Conservation (phyloP, 2,329 filamentous ascomycete genomes). For the Talaromyces islandicus region DNA sequence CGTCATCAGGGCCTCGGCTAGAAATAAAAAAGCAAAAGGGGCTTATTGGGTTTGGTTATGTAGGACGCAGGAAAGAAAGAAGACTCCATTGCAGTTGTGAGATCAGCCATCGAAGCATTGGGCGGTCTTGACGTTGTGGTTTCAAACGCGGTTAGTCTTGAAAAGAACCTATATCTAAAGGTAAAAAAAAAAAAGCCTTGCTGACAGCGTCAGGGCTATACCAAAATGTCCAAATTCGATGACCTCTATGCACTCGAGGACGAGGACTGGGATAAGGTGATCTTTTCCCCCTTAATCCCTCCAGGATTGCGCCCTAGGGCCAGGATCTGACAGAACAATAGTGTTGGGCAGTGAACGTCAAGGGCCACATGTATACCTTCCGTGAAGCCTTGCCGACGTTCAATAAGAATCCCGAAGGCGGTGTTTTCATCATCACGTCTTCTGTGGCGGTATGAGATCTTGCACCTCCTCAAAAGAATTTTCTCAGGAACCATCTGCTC, state of each 20-base stretch:
- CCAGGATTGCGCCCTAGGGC: not conserved
- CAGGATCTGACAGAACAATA: conserved; percentile 16
- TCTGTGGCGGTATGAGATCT: conserved; percentile 50
- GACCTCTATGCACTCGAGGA: conserved; percentile 55
- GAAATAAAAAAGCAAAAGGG: not conserved
- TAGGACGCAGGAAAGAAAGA: conserved; percentile 56
- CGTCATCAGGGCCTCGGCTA: not conserved
- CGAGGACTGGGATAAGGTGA: conserved; percentile 58
- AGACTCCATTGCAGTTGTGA: conserved; percentile 56
- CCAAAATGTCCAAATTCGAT: conserved; percentile 51
- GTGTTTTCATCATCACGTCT: conserved; percentile 58
- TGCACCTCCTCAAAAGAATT: conserved; percentile 11
- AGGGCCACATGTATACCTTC: conserved; percentile 49
- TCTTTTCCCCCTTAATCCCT: conserved; percentile 14
- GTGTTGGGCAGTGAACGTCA: conserved; percentile 60
- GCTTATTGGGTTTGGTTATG: not conserved
- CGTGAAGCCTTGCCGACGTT: conserved; percentile 55
- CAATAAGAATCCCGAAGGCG: conserved; percentile 56
- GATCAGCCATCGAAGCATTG: conserved; percentile 53
- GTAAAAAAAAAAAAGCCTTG: not conserved
- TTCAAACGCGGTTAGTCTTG: conserved; percentile 58
- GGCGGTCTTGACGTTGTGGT: conserved; percentile 71
- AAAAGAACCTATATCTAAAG: not conserved
- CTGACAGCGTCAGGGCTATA: conserved; percentile 48
- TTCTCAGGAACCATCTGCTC: conserved; percentile 5